Evolutionary conservation across 1,284 basidiomycete species (phyloP), one percentile per base, ranked within the genome.

Genomic region (Moesziomyces aphidis): DNA sequence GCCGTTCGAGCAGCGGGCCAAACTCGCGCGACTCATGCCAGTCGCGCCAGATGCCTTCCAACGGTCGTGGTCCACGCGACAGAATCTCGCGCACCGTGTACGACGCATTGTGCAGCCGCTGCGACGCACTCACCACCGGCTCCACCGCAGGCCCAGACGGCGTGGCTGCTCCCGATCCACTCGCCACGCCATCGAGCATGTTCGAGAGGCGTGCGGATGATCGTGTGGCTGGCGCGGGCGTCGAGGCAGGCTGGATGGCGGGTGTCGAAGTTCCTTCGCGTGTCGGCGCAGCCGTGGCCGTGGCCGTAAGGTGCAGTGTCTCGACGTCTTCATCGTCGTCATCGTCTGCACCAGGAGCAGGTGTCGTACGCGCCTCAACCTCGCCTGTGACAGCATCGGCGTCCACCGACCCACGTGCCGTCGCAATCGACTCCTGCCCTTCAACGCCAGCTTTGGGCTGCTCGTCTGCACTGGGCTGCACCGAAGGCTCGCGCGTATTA

Each of bases 1-100:
- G 85, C 61, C 92, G 90, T 83, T 97, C 91, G 81, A 97, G 90
- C 50, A 91, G 87, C n/a, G 96, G 97, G 66, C 90, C 90, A 85
- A 93, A 97, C 85, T 95, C 93, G 82, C 93, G 92, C 36, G 92
- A 90, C 81, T 98, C 96, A 55, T 89, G 89, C 93, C 94, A 98
- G 83, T 98, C 96, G 53, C 95, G 87, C 94, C 95, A 99, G 1
- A 95, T 92, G 61, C 93, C 93, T 81, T 90, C 90, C 50, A 98
- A 85, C n/a, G 89, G 87, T 82, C 92, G 92, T 2, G 94, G 92
- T 0, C 94, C 93, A 19, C 78, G 57, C 8, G 77, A 63, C n/a
- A 78, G 58, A 39, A 81, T 67, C 23, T 81, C 79, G 6, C 76
- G 67, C 15, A 81, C 65, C 7, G 72, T 78, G 45, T 71, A 71